phyloP scores from a whole-genome alignment of 2,329 filamentous ascomycete genomes.

The Sporothrix brasiliensis region DNA sequence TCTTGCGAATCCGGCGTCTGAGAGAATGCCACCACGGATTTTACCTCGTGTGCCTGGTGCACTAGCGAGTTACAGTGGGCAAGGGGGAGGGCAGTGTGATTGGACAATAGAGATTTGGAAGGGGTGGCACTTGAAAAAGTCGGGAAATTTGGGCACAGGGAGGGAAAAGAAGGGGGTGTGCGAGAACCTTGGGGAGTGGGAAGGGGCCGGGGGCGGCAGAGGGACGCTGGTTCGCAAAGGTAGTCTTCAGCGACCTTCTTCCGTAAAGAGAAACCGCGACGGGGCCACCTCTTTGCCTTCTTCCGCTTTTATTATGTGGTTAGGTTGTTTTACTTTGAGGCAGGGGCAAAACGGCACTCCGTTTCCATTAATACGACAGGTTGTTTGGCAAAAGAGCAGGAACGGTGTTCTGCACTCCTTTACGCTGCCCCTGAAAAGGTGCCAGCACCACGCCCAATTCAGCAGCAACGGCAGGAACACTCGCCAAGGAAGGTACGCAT shows the following conservation, averaged over 20 bases:
- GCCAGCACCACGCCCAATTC: not conserved
- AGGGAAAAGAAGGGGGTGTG: conserved; percentile 18
- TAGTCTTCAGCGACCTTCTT: conserved; percentile 30
- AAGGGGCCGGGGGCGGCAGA: not conserved
- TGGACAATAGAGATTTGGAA: conserved; percentile 28
- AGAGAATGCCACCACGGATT: conserved; percentile 27
- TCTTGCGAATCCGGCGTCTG: conserved; percentile 27
- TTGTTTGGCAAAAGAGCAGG: conserved; percentile 8
- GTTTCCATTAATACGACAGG: not conserved
- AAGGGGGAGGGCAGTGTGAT: conserved; percentile 22
- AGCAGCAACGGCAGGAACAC: conserved; percentile 1
- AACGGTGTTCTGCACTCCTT: not conserved
- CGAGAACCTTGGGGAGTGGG: not conserved
- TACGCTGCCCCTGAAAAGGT: not conserved
- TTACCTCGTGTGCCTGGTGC: conserved; percentile 27
- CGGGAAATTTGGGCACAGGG: conserved; percentile 26
- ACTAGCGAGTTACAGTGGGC: conserved; percentile 33
- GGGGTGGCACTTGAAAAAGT: conserved; percentile 23
- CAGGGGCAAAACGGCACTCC: conserved; percentile 24
- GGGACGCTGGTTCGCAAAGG: conserved; percentile 1
- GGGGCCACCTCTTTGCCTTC: conserved; percentile 15
- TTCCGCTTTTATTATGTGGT: conserved; percentile 22
- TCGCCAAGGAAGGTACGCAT: conserved; percentile 13
- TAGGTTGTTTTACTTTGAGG: conserved; percentile 36
- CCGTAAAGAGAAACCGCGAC: conserved; percentile 21